Evolutionary conservation across 2,329 filamentous ascomycete genomes (phyloP).

Genomic region (Clathrospora elynae): DNA sequence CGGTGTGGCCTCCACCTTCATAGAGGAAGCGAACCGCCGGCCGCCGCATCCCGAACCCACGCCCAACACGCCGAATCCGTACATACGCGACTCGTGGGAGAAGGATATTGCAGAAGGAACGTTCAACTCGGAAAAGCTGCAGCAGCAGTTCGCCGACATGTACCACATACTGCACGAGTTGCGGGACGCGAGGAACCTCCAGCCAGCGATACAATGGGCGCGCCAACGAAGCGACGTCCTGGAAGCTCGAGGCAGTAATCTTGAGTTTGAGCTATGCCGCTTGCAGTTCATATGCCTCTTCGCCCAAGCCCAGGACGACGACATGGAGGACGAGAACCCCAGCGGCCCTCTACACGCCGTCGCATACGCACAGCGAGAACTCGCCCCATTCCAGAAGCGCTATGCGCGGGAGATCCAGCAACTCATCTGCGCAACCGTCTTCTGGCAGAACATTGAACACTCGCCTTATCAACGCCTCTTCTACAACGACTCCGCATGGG

Average conservation of each 20-base stretch:
- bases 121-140: slow-evolving; percentile 70
- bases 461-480: slow-evolving; percentile 85
- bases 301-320: slow-evolving; percentile 54
- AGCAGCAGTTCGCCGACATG: slow-evolving; percentile 84
- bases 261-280: slow-evolving; percentile 92
- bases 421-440: slow-evolving; percentile 81
- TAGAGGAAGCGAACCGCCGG: slow-evolving; percentile 67
- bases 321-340: slow-evolving; percentile 49
- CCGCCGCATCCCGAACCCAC: slow-evolving; percentile 50
- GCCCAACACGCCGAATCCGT: slow-evolving; percentile 42
- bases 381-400: slow-evolving; percentile 72
- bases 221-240: slow-evolving; percentile 70
- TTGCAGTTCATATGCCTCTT: slow-evolving; percentile 91
- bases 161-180: slow-evolving; percentile 84
- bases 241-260: slow-evolving; percentile 82
- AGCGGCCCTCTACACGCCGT: slow-evolving; percentile 67
- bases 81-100: slow-evolving; percentile 44
- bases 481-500: slow-evolving; percentile 74
- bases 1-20: slow-evolving; percentile 81
- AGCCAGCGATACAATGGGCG: slow-evolving; percentile 88
- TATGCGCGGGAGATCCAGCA: slow-evolving; percentile 81
- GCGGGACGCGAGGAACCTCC: slow-evolving; percentile 70
- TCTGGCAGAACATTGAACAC: slow-evolving; percentile 70
- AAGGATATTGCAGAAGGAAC: slow-evolving; percentile 59
- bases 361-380: slow-evolving; percentile 75